phyloP scores from a whole-genome alignment of 2,329 filamentous ascomycete species.

The Arachnopeziza araneosa region DNA sequence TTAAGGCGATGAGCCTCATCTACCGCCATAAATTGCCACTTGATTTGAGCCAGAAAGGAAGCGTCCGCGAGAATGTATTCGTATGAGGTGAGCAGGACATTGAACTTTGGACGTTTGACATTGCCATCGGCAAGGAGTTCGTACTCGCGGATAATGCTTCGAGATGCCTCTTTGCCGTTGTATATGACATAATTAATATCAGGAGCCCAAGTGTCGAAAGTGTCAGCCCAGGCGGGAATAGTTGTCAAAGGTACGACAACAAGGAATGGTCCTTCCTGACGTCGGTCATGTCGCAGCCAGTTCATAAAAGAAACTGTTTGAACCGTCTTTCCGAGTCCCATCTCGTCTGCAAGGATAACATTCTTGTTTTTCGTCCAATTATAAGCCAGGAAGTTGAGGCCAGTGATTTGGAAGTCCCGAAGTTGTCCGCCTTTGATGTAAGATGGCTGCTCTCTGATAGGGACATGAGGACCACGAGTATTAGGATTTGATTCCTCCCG shows the following conservation, averaged over 20 bases:
- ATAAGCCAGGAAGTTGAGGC: slow-evolving; percentile 90
- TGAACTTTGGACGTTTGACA: slow-evolving; percentile 86
- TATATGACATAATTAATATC: slow-evolving; percentile 98
- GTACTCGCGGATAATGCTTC: slow-evolving; percentile 82
- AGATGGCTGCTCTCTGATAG: slow-evolving; percentile 73
- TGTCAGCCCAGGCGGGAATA: slow-evolving; percentile 97
- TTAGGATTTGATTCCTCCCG: slow-evolving; percentile 68
- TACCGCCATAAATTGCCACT: slow-evolving; percentile 95
- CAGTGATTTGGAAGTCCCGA: slow-evolving; percentile 87
- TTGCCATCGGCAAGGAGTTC: slow-evolving; percentile 86
- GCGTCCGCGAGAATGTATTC: slow-evolving; percentile 90
- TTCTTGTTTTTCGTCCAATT: slow-evolving; percentile 95
- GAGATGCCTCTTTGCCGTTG: slow-evolving; percentile 80
- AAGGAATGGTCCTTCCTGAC: slow-evolving; percentile 89
- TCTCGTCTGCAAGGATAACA: slow-evolving; percentile 95
- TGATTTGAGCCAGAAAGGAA: slow-evolving; percentile 79
- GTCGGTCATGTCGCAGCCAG: slow-evolving; percentile 86
- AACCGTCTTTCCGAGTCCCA: slow-evolving; percentile 97
- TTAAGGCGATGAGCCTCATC: slow-evolving; percentile 97
- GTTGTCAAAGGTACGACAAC: slow-evolving; percentile 97
- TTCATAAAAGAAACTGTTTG: slow-evolving; percentile 96
- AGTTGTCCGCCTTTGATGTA: slow-evolving; percentile 78
- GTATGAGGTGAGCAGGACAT: slow-evolving; percentile 95
- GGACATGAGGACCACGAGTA: slow-evolving; percentile 65
- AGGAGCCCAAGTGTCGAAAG: slow-evolving; percentile 92